A percentile compares a stretch with the other conserved stretches of the same genome.
phyloP scores from a whole-genome alignment of 495 filamentous ascomycete species.

The Rostrohypoxylon terebratum region DNA sequence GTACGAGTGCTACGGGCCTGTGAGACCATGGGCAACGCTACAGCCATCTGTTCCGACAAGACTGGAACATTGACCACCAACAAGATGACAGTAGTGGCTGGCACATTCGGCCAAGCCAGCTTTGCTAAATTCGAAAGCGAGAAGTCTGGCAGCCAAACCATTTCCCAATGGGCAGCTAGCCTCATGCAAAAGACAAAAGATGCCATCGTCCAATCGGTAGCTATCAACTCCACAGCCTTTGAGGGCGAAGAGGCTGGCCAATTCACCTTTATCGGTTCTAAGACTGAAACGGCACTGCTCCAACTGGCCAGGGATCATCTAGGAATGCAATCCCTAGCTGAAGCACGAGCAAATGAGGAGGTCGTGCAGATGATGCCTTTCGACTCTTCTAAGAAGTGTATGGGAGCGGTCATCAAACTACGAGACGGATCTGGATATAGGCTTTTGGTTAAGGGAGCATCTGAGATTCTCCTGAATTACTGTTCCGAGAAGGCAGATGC shows the following conservation, averaged over 20 bases:
- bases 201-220: conserved; percentile 71
- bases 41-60: conserved; percentile 87
- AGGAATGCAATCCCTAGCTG: conserved; percentile 68
- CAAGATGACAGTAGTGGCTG: conserved; percentile 78
- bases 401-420: conserved; percentile 73
- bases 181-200: conserved; percentile 67
- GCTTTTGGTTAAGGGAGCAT: conserved; percentile 77
- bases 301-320: conserved; percentile 72
- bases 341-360: conserved; percentile 68
- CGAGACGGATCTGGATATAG: conserved; percentile 61
- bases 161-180: conserved; percentile 68
- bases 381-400: conserved; percentile 77
- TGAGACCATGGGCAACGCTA: conserved; percentile 91
- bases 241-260: conserved; percentile 73
- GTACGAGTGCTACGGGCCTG: conserved; percentile 81
- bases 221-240: conserved; percentile 80
- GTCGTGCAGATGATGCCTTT: conserved; percentile 74
- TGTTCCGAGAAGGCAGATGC: conserved; percentile 61
- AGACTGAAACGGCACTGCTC: conserved; percentile 79
- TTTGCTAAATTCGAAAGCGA: conserved; percentile 62
- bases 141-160: conserved; percentile 52
- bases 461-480: conserved; percentile 73
- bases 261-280: conserved; percentile 74
- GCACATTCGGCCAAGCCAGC: conserved; percentile 71
- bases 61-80: conserved; percentile 85